These are phyloP conservation scores for Solanum ossicruentum DNA, from an alignment of 257 asterid species.

Conservation along the genomic window DNA sequence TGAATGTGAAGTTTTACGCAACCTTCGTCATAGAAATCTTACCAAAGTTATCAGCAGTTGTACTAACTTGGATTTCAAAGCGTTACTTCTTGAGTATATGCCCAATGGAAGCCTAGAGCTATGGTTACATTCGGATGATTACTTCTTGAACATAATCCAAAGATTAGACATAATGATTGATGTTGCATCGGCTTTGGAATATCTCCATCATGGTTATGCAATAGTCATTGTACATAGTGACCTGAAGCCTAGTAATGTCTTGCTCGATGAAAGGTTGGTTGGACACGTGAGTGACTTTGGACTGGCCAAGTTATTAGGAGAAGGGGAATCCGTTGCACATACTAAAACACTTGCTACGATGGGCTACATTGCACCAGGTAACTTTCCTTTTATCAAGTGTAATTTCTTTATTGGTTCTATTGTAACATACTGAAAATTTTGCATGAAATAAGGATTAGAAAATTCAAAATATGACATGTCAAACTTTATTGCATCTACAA, in stretches of 20 bases:
- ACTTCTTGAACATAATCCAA: neutral
- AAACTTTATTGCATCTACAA: too few relatives aligned
- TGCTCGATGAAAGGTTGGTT: neutral
- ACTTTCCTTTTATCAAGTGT: neutral
- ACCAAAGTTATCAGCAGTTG: neutral
- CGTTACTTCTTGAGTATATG: neutral
- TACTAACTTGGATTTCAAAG: neutral
- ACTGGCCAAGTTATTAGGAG: neutral
- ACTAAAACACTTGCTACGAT: neutral
- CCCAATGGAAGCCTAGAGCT: neutral
- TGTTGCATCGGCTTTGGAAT: neutral
- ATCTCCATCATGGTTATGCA: neutral
- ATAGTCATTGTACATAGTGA: neutral
- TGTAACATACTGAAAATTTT: neutral
- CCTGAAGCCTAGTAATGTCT: neutral
- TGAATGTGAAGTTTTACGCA: neutral
- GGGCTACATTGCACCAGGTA: neutral
- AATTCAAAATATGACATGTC: neutral
- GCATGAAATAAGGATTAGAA: neutral
- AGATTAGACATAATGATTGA: neutral
- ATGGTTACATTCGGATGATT: neutral
- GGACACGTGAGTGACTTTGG: neutral
- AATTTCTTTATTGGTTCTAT: neutral
- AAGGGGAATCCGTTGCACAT: neutral
- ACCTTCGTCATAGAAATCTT: neutral